Evolutionary conservation across 352 stramenopile species (phyloP).

Genomic region (Labyrinthula sp.): DNA sequence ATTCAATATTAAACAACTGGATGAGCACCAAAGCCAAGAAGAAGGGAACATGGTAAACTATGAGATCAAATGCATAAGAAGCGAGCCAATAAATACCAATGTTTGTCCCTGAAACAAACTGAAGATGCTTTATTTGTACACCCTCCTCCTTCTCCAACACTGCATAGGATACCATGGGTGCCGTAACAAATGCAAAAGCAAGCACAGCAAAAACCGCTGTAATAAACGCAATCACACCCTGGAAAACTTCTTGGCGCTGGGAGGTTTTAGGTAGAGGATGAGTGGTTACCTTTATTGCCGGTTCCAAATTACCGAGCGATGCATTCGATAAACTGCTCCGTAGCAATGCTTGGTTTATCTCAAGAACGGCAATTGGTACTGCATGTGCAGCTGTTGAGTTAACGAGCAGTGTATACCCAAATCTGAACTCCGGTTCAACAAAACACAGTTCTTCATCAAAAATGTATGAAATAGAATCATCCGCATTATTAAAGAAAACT

Average conservation of each 20-base stretch:
- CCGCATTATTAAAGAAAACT: too few relatives aligned
- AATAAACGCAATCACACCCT: conserved; percentile 39
- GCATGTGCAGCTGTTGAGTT: conserved; percentile 25
- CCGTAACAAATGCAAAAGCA: conserved; percentile 30
- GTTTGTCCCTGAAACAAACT: conserved; percentile 74
- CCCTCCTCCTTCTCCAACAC: conserved; percentile 78
- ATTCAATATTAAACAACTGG: conserved; percentile 34
- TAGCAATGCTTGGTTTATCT: conserved; percentile 18
- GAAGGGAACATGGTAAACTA: conserved; percentile 32
- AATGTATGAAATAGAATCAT: too few relatives aligned
- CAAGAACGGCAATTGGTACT: conserved; percentile 9
- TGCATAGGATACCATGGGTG: conserved; percentile 5
- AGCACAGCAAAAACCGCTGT: conserved; percentile 54
- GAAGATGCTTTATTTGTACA: conserved; percentile 84
- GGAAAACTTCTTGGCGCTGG: conserved; percentile 33
- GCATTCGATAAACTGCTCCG: conserved; percentile 5
- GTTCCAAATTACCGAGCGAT: neutral
- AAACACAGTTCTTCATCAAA: too few relatives aligned
- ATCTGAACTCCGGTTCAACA: too few relatives aligned
- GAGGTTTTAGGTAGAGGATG: conserved; percentile 43
- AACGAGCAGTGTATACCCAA: conserved; percentile 16
- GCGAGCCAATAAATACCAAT: conserved; percentile 77
- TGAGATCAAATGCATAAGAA: conserved; percentile 42
- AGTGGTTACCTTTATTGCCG: conserved; percentile 35
- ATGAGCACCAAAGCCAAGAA: conserved; percentile 33